Conservation (phyloP, 2,329 filamentous ascomycete genomes). For the Aspergillus niger region DNA sequence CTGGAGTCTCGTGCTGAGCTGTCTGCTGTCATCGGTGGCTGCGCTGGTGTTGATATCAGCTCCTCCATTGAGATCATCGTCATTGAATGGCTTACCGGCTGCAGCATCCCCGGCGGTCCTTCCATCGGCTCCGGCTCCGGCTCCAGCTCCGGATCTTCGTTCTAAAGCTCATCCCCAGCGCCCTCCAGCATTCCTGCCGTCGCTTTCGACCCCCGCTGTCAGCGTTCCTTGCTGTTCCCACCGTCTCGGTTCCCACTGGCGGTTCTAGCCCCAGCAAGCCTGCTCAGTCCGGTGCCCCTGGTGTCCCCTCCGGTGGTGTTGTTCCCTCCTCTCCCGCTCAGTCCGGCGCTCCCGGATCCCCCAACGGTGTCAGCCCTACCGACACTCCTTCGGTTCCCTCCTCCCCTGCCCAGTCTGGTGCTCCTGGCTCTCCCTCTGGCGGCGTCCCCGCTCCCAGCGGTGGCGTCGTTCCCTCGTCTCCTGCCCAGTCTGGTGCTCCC, state of each 20-base stretch:
- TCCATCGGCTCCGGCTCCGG: neutral
- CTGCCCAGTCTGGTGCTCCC: neutral
- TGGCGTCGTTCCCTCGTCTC: conserved; percentile 16
- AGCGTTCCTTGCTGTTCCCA: conserved; percentile 11
- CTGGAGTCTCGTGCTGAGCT: conserved; percentile 38
- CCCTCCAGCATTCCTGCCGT: conserved; percentile 15
- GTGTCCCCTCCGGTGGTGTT: neutral
- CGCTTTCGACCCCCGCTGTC: conserved; percentile 5
- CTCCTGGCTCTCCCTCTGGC: neutral
- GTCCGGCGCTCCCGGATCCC: neutral
- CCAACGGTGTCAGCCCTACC: conserved; percentile 6
- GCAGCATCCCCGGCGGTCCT: conserved; percentile 27
- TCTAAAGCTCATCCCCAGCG: conserved; percentile 22
- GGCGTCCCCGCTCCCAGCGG: neutral
- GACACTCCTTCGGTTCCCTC: conserved; percentile 13
- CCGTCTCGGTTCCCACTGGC: conserved; percentile 10
- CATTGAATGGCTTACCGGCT: conserved; percentile 42
- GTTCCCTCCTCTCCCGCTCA: conserved; percentile 11
- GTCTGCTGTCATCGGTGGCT: conserved; percentile 38
- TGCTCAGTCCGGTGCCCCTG: neutral
- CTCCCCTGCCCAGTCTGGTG: conserved; percentile 11
- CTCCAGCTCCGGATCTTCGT: conserved; percentile 12
- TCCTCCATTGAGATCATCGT: conserved; percentile 55
- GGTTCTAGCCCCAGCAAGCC: conserved; percentile 15
- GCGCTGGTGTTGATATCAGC: conserved; percentile 52